Conservation (phyloP, 1,139 yeast species). For the Taphrina deformans region DNA sequence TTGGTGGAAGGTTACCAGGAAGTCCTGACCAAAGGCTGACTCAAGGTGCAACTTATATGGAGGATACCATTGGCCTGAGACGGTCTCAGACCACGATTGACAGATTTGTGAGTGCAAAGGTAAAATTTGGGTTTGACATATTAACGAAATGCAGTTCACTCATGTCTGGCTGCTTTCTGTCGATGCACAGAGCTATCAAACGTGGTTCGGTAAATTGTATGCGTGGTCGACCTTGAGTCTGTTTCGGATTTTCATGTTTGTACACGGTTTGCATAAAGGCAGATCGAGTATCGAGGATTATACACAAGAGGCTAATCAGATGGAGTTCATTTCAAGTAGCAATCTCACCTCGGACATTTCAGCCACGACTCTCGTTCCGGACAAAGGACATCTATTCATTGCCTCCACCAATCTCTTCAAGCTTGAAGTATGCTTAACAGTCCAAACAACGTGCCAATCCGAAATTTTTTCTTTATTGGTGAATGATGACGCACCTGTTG, state of each 20-base stretch:
- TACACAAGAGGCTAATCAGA: neutral
- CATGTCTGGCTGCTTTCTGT: slow-evolving; percentile 4
- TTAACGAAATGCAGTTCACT: too few species aligned
- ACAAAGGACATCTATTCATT: neutral
- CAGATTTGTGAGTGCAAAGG: neutral
- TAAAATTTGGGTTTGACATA: too few species aligned
- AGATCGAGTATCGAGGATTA: neutral
- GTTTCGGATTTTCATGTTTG: neutral
- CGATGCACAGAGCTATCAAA: neutral
- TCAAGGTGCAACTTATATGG: neutral
- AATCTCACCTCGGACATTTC: neutral
- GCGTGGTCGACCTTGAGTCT: neutral
- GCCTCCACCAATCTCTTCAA: neutral
- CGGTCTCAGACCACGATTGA: neutral
- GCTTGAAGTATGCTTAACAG: neutral
- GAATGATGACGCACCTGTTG: neutral
- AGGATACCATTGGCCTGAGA: neutral
- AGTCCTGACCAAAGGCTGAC: too few species aligned
- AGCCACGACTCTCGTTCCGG: neutral
- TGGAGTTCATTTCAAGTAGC: neutral
- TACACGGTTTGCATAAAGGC: neutral
- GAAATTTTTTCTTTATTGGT: slow-evolving; percentile 1
- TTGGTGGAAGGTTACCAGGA: too few species aligned
- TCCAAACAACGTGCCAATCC: neutral
- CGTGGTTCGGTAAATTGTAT: neutral